These are phyloP conservation scores for Boletus subluridellus DNA, from an alignment of 1,284 basidiomycete genomes.

Conservation along the genomic window DNA sequence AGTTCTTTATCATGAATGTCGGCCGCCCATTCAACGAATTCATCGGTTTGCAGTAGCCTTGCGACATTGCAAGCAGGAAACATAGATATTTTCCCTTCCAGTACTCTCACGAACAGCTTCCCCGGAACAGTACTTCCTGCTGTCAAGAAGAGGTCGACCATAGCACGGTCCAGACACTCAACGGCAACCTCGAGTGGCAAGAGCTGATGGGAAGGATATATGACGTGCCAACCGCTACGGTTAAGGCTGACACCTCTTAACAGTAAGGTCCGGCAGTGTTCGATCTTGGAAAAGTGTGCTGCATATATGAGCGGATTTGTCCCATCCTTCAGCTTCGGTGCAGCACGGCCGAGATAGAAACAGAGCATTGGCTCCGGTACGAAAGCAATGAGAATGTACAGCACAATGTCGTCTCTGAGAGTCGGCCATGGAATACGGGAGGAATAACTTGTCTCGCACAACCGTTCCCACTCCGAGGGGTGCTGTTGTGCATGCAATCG, in stretches of 20 bases:
- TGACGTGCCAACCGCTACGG: background rate
- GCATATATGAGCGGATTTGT: slow-evolving; percentile 13
- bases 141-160: background rate
- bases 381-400: slow-evolving; percentile 8
- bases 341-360: background rate
- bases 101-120: background rate
- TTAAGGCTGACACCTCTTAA: background rate
- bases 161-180: accelerated
- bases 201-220: background rate
- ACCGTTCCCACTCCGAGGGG: background rate
- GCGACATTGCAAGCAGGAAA: background rate
- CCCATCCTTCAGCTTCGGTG: background rate
- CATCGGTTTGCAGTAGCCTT: slow-evolving; percentile 1
- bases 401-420: background rate
- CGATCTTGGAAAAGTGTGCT: background rate
- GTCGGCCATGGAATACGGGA: background rate
- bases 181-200: background rate
- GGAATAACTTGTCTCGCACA: background rate
- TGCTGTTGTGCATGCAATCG: background rate
- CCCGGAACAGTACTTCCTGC: background rate
- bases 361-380: background rate
- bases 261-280: slow-evolving; percentile 6
- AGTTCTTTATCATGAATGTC: background rate
- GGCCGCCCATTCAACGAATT: slow-evolving; percentile 2
- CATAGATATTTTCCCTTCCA: accelerated